These are phyloP conservation scores for Myxozyma vanderwaltii DNA, from an alignment of 805 yeast species.

Conservation along the genomic window DNA sequence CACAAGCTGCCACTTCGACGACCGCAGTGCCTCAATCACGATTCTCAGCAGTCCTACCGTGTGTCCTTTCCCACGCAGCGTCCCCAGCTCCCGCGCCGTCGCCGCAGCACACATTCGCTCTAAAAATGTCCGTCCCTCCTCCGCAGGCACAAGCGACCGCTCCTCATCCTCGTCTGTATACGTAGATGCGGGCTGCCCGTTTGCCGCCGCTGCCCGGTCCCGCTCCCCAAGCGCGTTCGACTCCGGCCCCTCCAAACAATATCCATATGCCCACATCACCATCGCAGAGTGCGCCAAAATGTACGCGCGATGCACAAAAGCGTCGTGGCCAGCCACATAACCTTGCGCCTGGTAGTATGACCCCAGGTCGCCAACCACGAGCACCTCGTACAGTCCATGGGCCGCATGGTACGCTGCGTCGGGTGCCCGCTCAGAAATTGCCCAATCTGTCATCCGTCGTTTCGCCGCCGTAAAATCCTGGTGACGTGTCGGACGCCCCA, in stretches of 20 bases:
- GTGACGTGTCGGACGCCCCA: slow-evolving; percentile 63
- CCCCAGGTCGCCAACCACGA: slow-evolving; percentile 31
- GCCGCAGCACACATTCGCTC: slow-evolving; percentile 51
- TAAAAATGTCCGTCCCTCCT: slow-evolving; percentile 55
- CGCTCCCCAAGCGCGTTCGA: slow-evolving; percentile 30
- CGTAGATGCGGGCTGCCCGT: slow-evolving; percentile 8
- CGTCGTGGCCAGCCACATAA: slow-evolving; percentile 36
- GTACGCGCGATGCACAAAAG: slow-evolving; percentile 40
- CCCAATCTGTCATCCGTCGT: slow-evolving; percentile 56
- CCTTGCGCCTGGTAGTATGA: slow-evolving; percentile 24
- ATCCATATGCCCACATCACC: slow-evolving; percentile 43
- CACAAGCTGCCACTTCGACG: slow-evolving; percentile 39
- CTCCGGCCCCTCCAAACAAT: slow-evolving; percentile 41
- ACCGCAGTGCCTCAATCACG: slow-evolving; percentile 35
- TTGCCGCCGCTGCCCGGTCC: slow-evolving; percentile 5
- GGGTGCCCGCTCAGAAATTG: slow-evolving; percentile 49
- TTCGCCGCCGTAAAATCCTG: slow-evolving; percentile 54
- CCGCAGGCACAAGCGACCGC: slow-evolving; percentile 43
- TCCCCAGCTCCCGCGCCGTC: slow-evolving; percentile 32
- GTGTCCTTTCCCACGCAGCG: slow-evolving; percentile 50
- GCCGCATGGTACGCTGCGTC: slow-evolving; percentile 57
- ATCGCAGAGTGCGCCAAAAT: slow-evolving; percentile 38
- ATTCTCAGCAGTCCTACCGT: slow-evolving; percentile 56
- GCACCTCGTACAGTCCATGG: slow-evolving; percentile 36
- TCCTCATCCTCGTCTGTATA: slow-evolving; percentile 25